Evolutionary conservation across 116 monocot species (phyloP), one percentile per base, ranked within the genome.

Genomic region (Trichopus zeylanicus): DNA sequence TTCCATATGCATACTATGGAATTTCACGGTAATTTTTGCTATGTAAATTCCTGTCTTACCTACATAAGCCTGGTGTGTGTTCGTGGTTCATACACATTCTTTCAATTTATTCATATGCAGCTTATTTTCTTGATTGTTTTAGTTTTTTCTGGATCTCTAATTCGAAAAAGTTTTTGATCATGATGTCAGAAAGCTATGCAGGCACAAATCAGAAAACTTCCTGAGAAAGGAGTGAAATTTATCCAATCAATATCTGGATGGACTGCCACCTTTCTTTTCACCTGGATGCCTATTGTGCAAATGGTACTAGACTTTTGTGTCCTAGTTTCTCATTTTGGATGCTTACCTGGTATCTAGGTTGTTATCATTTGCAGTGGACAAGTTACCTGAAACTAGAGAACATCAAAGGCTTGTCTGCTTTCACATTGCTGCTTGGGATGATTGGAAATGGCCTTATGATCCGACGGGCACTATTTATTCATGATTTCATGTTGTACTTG

Each of bases 251-350:
- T 88, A 64, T 88, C 93, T 78, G 93, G 93, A 30, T 88, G 93
- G 93, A 93, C 88, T 26, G 93, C 93, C 23, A 93, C 93, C 33
- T 57, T 93, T 9, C 73, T 93, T 59, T 93, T 93, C 64, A 93
- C 88, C 88, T 93, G 93, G 93, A 93, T 93, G 93, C 85, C 93
- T 10, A 54, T 93, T 72, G 74, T 88, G 18, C 85, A 93, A 46
- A 88, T 84, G 87, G 87, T 87, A 81, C 26, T 18, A 6, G 4
- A 29, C 54, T 46, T 64, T 53, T 19, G 0, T 51, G 32, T 5
- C 42, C 0, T 49, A 22, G 49, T 24, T 24, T 21, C 21, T 32
- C 24, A 24, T 2, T 39, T 58, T 26, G 53, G 32, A 26, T 26
- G 65, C 38, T 63, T 26, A 38, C 16, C 6, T 35, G 66, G 16